phyloP scores from a whole-genome alignment of 2,329 filamentous ascomycete species.

The Lecanicillium sp. region DNA sequence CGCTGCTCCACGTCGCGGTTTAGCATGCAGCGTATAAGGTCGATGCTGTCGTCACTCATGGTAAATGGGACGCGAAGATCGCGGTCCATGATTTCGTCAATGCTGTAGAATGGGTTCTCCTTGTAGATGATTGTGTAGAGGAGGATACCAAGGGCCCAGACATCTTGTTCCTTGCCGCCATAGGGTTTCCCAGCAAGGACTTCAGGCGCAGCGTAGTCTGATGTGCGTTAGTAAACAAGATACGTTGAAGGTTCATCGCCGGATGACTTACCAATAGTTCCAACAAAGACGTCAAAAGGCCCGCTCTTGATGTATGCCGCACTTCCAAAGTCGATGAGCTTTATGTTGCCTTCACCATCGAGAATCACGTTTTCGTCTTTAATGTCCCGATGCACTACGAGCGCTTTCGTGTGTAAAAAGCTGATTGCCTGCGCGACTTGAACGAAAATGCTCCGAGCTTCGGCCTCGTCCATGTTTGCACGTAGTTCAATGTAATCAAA shows the following conservation, averaged over 20 bases:
- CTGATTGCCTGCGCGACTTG: conserved; percentile 87
- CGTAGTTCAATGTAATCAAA: conserved; percentile 98
- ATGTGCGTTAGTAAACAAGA: no score
- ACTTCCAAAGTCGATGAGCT: conserved; percentile 96
- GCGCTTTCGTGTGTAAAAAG: conserved; percentile 82
- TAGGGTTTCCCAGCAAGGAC: conserved; percentile 89
- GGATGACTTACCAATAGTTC: conserved; percentile 74
- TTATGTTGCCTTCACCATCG: conserved; percentile 91
- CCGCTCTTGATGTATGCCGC: conserved; percentile 98
- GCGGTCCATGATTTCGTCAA: conserved; percentile 98
- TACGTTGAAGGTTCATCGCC: no score
- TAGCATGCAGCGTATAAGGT: conserved; percentile 86
- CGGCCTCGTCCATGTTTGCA: conserved; percentile 90
- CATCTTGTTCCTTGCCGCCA: conserved; percentile 92
- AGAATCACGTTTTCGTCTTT: conserved; percentile 98
- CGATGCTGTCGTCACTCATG: conserved; percentile 85
- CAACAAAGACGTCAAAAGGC: conserved; percentile 97
- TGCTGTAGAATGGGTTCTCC: conserved; percentile 97
- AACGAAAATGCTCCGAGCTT: conserved; percentile 89
- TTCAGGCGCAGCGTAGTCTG: conserved; percentile 98
- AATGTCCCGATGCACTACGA: conserved; percentile 94
- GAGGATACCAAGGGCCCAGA: conserved; percentile 94
- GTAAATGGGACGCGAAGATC: conserved; percentile 85
- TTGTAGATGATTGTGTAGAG: conserved; percentile 99
- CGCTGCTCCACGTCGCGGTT: conserved; percentile 78